Conservation (phyloP, 2,329 filamentous ascomycete genomes). For the Diaporthe humulicola region DNA sequence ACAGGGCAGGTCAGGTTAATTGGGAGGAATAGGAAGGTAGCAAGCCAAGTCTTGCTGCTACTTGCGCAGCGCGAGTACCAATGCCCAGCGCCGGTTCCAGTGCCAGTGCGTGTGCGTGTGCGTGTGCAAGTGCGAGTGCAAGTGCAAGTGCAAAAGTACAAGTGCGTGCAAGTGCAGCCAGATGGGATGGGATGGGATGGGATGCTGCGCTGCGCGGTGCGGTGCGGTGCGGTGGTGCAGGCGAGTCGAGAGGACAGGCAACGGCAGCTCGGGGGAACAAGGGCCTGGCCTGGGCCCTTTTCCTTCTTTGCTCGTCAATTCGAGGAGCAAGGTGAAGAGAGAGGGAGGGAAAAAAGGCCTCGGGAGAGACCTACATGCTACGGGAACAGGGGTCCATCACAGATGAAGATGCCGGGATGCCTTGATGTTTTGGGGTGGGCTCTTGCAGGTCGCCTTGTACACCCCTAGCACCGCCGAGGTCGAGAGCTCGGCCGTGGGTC, state of each 20-base stretch:
- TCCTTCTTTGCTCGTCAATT: constrained; percentile 14
- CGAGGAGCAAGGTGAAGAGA: constrained; percentile 14
- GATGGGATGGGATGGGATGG: no score
- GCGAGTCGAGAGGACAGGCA: constrained; percentile 22
- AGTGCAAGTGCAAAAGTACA: background rate
- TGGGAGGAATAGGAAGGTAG: constrained; percentile 39
- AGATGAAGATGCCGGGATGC: constrained; percentile 31
- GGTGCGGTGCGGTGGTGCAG: background rate
- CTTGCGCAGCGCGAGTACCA: constrained; percentile 15
- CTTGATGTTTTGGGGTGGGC: constrained; percentile 25
- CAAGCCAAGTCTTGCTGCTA: constrained; percentile 30
- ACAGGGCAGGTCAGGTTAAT: constrained; percentile 24
- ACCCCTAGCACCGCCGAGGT: constrained; percentile 16
- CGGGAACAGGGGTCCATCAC: constrained; percentile 26
- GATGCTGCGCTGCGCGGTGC: background rate
- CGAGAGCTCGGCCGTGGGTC: constrained; percentile 3
- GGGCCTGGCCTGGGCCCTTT: constrained; percentile 7
- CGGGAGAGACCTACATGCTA: constrained; percentile 20
- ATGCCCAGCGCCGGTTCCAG: constrained; percentile 16
- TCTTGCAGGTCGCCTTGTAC: constrained; percentile 30
- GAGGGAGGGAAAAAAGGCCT: constrained; percentile 9
- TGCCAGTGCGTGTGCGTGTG: constrained; percentile 5
- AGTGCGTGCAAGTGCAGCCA: constrained; percentile 9
- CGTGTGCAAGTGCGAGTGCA: background rate
- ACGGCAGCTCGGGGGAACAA: background rate